phyloP scores from a whole-genome alignment of 345 rosid species.

The Eucalyptus regnans region DNA sequence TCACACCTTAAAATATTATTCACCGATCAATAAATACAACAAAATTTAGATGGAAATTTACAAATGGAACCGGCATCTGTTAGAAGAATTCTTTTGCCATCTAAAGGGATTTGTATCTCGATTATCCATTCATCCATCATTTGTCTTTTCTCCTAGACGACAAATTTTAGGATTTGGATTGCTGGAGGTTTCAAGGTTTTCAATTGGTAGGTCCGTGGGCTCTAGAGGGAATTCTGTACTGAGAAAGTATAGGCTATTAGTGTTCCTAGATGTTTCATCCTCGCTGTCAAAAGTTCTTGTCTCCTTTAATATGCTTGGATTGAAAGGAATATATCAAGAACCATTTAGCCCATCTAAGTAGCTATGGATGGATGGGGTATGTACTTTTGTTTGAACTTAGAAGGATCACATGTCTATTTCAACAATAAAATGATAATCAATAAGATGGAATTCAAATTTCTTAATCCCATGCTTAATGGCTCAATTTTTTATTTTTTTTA shows the following conservation, averaged over 20 bases:
- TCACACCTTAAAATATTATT: not conserved
- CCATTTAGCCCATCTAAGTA: not conserved
- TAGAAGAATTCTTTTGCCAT: not conserved
- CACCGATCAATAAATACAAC: not conserved
- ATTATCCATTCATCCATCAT: too few relatives aligned
- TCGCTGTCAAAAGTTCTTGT: not conserved
- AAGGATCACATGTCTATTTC: not conserved
- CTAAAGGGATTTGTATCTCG: not conserved
- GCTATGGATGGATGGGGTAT: not conserved
- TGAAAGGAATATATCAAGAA: not conserved
- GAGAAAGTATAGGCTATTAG: not conserved
- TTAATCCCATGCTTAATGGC: not conserved
- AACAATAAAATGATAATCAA: not conserved
- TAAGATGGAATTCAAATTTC: not conserved
- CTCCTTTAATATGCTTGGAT: not conserved
- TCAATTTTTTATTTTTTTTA: too few relatives aligned
- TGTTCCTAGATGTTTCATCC: not conserved
- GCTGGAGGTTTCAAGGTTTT: not conserved
- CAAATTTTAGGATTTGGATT: not conserved
- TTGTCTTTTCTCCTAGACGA: not conserved
- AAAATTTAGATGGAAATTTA: not conserved
- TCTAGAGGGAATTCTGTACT: rapidly evolving
- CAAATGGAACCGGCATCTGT: rapidly evolving
- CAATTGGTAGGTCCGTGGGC: not conserved
- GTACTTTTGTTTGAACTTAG: not conserved